Evolutionary conservation across 2,329 filamentous ascomycete genomes (phyloP), one percentile per base, ranked within the genome.

Genomic region (Claviceps fusiformis): DNA sequence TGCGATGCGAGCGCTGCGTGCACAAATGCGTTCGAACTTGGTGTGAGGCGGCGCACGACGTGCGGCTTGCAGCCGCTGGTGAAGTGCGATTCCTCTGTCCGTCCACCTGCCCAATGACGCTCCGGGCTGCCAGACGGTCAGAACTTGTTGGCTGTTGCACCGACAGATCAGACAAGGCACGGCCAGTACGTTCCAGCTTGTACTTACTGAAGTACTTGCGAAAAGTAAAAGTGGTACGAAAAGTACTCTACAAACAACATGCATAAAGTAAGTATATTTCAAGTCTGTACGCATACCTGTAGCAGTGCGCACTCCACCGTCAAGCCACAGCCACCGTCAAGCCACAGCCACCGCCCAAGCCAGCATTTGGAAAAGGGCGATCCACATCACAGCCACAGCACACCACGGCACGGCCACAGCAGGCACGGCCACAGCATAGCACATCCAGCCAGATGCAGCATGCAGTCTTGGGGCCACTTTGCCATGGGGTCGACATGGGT

Each of bases 1-100:
- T 46, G 39, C 37, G 27, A 44, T 52, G 50, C 13, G 29, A 24
- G 43, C 47, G 47, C 17, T 49, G 47, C 47, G 17, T 37, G 47
- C 47, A 24, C 39, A 51, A 52, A 52, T 33, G 47, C 47, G 13
- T 49, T 19, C 19, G 35, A 54, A 54, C 35, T 39, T 44, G 54
- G 48, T 45, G 50, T 8, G 50, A 53, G 50, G 50, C 27, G 33
- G n/a, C n/a, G n/a, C 52, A 54, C 47, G 47, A 53, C 48, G n/a
- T 56, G 55, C 55, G 52, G 47, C 47, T 39, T 52, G 33, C 55
- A 53, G 52, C 55, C 55, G 55, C 55, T 49, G 52, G 51, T 47
- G 39, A 53, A 50, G 50, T 50, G 19, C 45, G 13, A 39, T 39
- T 19, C 10, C 27, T 45, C 29, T n/a, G n/a, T n/a, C n/a, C 10